These are phyloP conservation scores for Amesomyces nigricolor DNA, from an alignment of 2,329 filamentous ascomycete genomes.

Conservation along the genomic window DNA sequence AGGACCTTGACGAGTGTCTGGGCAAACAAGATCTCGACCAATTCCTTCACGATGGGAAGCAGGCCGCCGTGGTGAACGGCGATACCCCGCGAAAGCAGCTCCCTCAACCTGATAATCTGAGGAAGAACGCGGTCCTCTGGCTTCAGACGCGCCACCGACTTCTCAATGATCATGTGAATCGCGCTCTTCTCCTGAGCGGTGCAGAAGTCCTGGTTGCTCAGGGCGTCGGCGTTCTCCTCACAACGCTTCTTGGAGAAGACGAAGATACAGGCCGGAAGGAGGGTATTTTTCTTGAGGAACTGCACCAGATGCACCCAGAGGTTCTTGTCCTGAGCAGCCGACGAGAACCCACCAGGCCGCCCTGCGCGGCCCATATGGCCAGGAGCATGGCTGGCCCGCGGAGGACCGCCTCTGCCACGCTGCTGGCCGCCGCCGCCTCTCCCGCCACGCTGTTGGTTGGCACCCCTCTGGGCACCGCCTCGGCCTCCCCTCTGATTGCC, in stretches of 20 bases:
- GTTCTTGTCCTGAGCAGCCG: slow-evolving; percentile 89
- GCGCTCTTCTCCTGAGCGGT: slow-evolving; percentile 91
- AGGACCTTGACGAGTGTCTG: slow-evolving; percentile 93
- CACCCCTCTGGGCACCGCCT: slow-evolving; percentile 44
- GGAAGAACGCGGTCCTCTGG: slow-evolving; percentile 85
- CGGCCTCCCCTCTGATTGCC: slow-evolving; percentile 44
- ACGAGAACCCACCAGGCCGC: slow-evolving; percentile 77
- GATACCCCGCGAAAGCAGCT: slow-evolving; percentile 80
- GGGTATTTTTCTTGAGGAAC: slow-evolving; percentile 76
- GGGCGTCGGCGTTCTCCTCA: slow-evolving; percentile 91
- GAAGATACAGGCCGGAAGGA: slow-evolving; percentile 92
- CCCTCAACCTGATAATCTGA: slow-evolving; percentile 82
- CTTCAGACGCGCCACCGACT: slow-evolving; percentile 84
- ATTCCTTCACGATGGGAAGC: slow-evolving; percentile 92
- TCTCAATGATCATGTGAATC: slow-evolving; percentile 96
- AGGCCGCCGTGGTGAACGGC: slow-evolving; percentile 95
- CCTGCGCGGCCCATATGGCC: slow-evolving; percentile 90
- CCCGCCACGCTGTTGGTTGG: slow-evolving; percentile 42
- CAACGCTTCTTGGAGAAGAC: slow-evolving; percentile 98
- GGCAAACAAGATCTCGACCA: slow-evolving; percentile 94
- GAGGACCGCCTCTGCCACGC: slow-evolving; percentile 52
- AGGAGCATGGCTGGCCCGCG: slow-evolving; percentile 55
- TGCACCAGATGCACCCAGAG: slow-evolving; percentile 96
- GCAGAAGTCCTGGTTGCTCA: slow-evolving; percentile 93
- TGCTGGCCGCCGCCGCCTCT: slow-evolving; percentile 45